Percentiles rank a stretch among this genome's conserved stretches.
Conservation (phyloP, 2,329 filamentous ascomycete species). For the Rasamsonia emersonii region DNA sequence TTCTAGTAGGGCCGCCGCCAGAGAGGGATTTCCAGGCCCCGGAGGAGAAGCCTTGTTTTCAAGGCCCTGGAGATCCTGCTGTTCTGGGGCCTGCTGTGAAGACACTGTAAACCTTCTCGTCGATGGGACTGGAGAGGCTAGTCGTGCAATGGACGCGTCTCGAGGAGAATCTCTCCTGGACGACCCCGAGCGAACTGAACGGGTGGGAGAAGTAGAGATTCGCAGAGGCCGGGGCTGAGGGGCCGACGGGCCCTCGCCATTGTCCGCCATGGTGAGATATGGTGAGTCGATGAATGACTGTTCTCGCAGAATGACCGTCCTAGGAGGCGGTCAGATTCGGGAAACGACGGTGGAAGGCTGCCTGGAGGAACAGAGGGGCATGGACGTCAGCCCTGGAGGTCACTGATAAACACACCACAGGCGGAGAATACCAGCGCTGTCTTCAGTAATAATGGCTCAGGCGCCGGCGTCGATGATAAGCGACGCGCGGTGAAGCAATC, state of each 20-base stretch:
- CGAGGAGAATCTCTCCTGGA: constrained; percentile 36
- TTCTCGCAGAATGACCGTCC: too few relatives aligned
- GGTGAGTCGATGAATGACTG: neutral
- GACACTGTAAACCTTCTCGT: constrained; percentile 36
- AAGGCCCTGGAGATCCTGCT: constrained; percentile 56
- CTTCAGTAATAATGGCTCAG: too few relatives aligned
- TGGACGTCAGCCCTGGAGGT: too few relatives aligned
- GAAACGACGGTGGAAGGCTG: too few relatives aligned
- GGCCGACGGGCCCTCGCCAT: constrained; percentile 28
- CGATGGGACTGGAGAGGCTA: constrained; percentile 50
- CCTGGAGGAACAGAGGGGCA: too few relatives aligned
- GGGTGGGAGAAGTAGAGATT: constrained; percentile 22
- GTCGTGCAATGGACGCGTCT: constrained; percentile 46
- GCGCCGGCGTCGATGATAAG: too few relatives aligned
- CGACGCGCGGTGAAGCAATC: constrained; percentile 3
- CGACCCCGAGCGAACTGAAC: constrained; percentile 23
- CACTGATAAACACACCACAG: too few relatives aligned
- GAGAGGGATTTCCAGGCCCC: constrained; percentile 75
- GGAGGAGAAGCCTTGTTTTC: constrained; percentile 51
- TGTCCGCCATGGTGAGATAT: constrained; percentile 21
- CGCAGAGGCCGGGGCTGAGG: constrained; percentile 23
- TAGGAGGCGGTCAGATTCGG: too few relatives aligned
- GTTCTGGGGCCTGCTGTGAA: constrained; percentile 38
- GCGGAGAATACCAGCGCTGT: too few relatives aligned
- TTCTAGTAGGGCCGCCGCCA: constrained; percentile 77